These are phyloP conservation scores for Linaria vulgaris DNA, from an alignment of 257 asterid species.

Conservation along the genomic window DNA sequence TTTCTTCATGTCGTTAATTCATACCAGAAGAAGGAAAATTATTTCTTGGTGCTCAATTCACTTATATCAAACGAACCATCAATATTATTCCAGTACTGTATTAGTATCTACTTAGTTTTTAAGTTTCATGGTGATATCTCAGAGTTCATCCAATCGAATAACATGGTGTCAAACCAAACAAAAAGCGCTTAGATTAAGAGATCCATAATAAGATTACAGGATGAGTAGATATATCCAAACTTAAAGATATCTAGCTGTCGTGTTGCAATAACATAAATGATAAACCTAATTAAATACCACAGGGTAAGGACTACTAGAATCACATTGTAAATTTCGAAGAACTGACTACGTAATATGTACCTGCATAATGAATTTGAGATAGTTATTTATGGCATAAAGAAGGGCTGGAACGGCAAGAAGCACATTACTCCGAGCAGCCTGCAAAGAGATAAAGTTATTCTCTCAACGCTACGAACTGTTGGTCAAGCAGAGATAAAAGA, in stretches of 20 bases:
- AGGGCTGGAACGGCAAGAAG: slow-evolving; percentile 97
- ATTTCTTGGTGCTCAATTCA: neutral
- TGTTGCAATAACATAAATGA: slow-evolving; percentile 7
- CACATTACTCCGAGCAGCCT: slow-evolving; percentile 87
- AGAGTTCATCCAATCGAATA: slow-evolving; percentile 19
- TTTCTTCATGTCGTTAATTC: neutral
- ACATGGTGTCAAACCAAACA: neutral
- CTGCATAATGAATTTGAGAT: slow-evolving; percentile 93
- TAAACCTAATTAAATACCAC: slow-evolving; percentile 15
- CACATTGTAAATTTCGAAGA: slow-evolving; percentile 7
- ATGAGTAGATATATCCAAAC: neutral
- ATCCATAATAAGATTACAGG: neutral
- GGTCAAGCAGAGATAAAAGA: slow-evolving; percentile 14
- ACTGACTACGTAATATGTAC: slow-evolving; percentile 34
- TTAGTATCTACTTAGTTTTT: slow-evolving; percentile 9
- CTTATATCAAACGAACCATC: neutral
- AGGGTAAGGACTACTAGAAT: slow-evolving; percentile 4
- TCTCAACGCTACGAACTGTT: slow-evolving; percentile 24
- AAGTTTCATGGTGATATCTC: slow-evolving; percentile 5
- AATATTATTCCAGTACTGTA: neutral
- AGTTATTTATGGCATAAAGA: slow-evolving; percentile 90
- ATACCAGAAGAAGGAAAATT: neutral
- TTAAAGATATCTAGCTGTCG: neutral
- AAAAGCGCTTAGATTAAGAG: neutral
- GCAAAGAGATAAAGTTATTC: slow-evolving; percentile 30